Evolutionary conservation across 169 alveolate genomes (phyloP), one percentile per base, ranked within the genome.

Genomic region (Neospora caninum): DNA sequence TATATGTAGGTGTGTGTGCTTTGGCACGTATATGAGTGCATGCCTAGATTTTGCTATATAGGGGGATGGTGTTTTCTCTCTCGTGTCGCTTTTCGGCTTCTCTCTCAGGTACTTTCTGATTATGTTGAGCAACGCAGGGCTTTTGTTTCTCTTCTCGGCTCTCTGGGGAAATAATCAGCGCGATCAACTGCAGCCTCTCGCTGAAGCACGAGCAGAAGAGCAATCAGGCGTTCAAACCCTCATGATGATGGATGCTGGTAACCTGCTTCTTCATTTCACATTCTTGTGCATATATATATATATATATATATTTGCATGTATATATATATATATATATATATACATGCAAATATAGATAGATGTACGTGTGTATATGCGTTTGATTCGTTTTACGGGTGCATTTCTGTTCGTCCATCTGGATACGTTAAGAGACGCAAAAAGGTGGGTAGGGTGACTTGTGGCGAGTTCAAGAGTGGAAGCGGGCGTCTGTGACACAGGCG

Each of bases 161-260:
- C 64, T 82, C 67, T 82, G 89, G 89, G 10, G 42, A 0, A 42
- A 20, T 34, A 42, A 20, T 34, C 69, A 38, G 34, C 89, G 39
- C 54, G 43, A 82, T 64, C 58, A 82, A 29, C 89, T 82, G 27
- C 89, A 82, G 89, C 89, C 89, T 13, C 89, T 82, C 38, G 89
- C 89, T 31, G 67, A 82, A 67, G 89, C 43, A 4, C 89, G 89
- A 9, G 67, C 43, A 20, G 89, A 82, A 82, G 89, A 82, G 39
- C 89, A 82, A 67, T 18, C 89, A 2, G 53, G 64, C 38, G 89
- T 82, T 13, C 89, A 43, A 49, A 27, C 54, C 25, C 38, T 42
- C n/a, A 38, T 82, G 53, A 82, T 82, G 89, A 82, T 82, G 89
- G 89, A 82, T 36, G 89, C 89, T 9, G 89, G 89, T 82, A 29